Base-by-base conservation (phyloP, 164 flowering plant genomes). In the Saururus chinensis region DNA sequence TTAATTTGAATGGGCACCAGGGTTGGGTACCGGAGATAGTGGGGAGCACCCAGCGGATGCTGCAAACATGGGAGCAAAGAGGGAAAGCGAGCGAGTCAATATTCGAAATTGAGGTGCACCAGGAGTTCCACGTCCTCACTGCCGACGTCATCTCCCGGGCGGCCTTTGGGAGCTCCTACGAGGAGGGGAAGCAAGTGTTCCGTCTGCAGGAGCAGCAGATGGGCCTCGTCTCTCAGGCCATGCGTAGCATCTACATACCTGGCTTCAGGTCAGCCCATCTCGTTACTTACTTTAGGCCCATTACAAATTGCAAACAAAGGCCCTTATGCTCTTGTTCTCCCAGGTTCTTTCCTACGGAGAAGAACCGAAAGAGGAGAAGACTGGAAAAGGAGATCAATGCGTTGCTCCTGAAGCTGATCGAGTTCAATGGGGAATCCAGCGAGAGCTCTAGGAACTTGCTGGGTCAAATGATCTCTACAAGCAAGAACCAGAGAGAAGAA, bases 251-350 rank as follows among this genome's bases (percentile, higher is more conserved):
- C 5, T 85, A 86, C 67, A 75, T 86, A 35, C 96, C 93, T 9
- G 97, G 96, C n/a, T 88, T 81, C 77, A 84, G 91, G 89, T 88
- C 37, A 30, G n/a, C n/a, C n/a, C n/a, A n/a, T n/a, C n/a, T n/a
- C n/a, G n/a, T n/a, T n/a, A n/a, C n/a, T n/a, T n/a, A n/a, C n/a
- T n/a, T n/a, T n/a, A n/a, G 37, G 37, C 37, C 4, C 37, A 30
- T 30, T 30, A 2, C 37, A 30, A 2, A 30, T 30, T 30, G 37
- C 6, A 30, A 30, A 30, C 37, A 2, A 30, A 30, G 37, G 6
- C 37, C 37, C 37, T 2, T 30, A 6, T 6, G 6, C 6, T 2
- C 37, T 30, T 6, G 6, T 30, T 30, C 37, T 17, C 35, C 7
- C 69, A 85, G 86, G 73, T 85, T 80, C 53, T 54, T 86, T 60